These are phyloP conservation scores for Trichosporon coremiiforme DNA, from an alignment of 1,284 basidiomycete genomes.

Conservation along the genomic window DNA sequence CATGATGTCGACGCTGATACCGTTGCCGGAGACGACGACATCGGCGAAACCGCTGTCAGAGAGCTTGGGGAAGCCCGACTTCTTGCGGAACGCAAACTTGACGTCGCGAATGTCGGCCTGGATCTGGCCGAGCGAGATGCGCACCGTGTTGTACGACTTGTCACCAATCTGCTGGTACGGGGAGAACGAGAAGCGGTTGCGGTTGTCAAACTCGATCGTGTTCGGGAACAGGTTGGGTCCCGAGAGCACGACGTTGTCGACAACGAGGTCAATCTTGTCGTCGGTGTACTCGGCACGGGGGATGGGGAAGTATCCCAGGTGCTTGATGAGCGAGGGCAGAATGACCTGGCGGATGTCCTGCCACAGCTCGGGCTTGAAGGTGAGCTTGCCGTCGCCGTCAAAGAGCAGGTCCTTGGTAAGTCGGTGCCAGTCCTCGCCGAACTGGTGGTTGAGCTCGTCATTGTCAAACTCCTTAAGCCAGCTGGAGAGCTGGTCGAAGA, in stretches of 20 bases:
- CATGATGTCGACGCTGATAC: constrained; percentile 58
- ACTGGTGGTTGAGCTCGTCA: constrained; percentile 78
- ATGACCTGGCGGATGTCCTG: constrained; percentile 78
- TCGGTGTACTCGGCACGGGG: constrained; percentile 91
- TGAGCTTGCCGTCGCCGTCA: constrained; percentile 72
- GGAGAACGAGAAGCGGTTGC: constrained; percentile 80
- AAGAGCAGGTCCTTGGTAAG: constrained; percentile 81
- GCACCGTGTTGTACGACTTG: constrained; percentile 68
- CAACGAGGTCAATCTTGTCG: constrained; percentile 78
- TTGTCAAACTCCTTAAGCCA: constrained; percentile 84
- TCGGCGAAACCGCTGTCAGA: constrained; percentile 90
- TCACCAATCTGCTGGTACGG: constrained; percentile 66
- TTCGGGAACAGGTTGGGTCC: constrained; percentile 66
- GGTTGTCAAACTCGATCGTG: constrained; percentile 74
- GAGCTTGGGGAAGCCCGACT: constrained; percentile 62
- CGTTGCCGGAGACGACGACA: constrained; percentile 76
- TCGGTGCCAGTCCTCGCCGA: constrained; percentile 79
- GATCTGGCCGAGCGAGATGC: constrained; percentile 75
- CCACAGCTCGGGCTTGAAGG: constrained; percentile 89
- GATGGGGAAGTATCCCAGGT: constrained; percentile 83
- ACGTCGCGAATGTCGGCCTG: constrained; percentile 94
- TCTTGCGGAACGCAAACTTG: constrained; percentile 71
- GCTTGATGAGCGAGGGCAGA: constrained; percentile 74
- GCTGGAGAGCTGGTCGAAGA: constrained; percentile 69
- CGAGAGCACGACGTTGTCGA: constrained; percentile 84